A percentile compares a stretch with the other conserved stretches of the same genome.
Evolutionary conservation across 768 basidiomycete genomes (phyloP).

Genomic region (Boletus rubropictus): DNA sequence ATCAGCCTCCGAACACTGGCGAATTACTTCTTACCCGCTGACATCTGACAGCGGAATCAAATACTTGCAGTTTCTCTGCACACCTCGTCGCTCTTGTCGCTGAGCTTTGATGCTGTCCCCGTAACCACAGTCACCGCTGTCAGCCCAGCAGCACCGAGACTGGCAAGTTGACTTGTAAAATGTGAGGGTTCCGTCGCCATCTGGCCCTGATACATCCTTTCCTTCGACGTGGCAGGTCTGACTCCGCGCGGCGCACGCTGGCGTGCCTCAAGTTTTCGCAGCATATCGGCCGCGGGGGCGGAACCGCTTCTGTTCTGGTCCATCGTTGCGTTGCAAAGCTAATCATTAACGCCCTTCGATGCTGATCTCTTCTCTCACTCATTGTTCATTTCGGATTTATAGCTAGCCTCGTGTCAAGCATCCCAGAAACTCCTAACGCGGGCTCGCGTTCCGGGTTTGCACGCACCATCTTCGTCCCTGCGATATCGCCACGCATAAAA

Average conservation of each 20-base stretch:
- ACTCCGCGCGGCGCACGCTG: slow-evolving; percentile 4
- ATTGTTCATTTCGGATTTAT: slow-evolving; percentile 34
- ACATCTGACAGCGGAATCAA: slow-evolving; percentile 30
- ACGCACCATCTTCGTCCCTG: slow-evolving; percentile 22
- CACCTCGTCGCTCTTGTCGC: slow-evolving; percentile 8
- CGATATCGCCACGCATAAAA: slow-evolving; percentile 29
- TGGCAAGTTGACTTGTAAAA: slow-evolving; percentile 10
- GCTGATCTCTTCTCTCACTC: slow-evolving; percentile 33
- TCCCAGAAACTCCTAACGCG: slow-evolving; percentile 28
- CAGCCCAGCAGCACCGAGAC: slow-evolving; percentile 8
- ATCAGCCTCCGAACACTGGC: slow-evolving; percentile 14
- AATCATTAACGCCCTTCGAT: slow-evolving; percentile 32
- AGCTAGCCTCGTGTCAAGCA: slow-evolving; percentile 32
- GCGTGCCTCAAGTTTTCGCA: slow-evolving; percentile 6
- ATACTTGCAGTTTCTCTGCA: slow-evolving; percentile 11
- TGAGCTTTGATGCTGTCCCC: slow-evolving; percentile 24
- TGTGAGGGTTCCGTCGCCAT: slow-evolving; percentile 17
- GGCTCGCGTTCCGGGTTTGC: slow-evolving; percentile 26
- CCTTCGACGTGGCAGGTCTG: slow-evolving; percentile 3
- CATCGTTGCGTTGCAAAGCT: slow-evolving; percentile 27
- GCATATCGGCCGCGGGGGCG: slow-evolving; percentile 24
- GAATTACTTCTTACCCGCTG: slow-evolving; percentile 10
- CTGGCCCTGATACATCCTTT: background rate
- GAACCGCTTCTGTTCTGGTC: slow-evolving; percentile 24
- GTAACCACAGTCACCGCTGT: slow-evolving; percentile 16